Evolutionary conservation across 352 stramenopile species (phyloP), one percentile per base, ranked within the genome.

Genomic region (Phytopythium cucurbitacearum): DNA sequence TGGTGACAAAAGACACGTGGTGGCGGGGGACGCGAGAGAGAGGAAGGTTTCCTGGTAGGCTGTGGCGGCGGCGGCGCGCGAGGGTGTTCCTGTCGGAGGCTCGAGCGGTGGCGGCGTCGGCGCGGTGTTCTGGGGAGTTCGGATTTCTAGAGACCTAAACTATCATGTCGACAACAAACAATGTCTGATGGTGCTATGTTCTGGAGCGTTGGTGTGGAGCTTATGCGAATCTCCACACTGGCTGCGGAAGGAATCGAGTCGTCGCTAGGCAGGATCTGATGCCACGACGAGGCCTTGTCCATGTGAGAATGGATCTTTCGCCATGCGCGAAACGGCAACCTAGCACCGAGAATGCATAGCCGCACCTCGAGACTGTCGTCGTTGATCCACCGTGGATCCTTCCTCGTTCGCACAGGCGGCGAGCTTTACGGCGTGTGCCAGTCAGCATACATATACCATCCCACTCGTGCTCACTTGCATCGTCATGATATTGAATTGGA

Each of bases 141-240:
- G 50, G 59, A 72, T 71, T 71, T 72, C 58, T 68, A 69, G 64
- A 69, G 69, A 75, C 68, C 63, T 71, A 75, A 75, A 72, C 62
- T 65, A 74, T 49, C 21, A 56, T 56, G 50, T 56, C 50, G 50
- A 56, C 39, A 54, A 60, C 28, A 54, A 51, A 51, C 46, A 58
- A 40, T 16, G 42, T 45, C 47, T 52, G 42, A 36, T 52, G 47
- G 34, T 42, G 35, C 43, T 52, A 2, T 28, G 21, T 28, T 28
- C n/a, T n/a, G n/a, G n/a, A n/a, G n/a, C n/a, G n/a, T n/a, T 28
- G 21, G 21, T 28, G 21, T 28, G 21, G 21, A 28, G 21, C 21
- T 2, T 28, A 2, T 28, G 21, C 21, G 21, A 28, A 28, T 2
- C 21, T 28, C 21, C 21, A 28, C 21, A 28, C 21, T 2, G 21